These are phyloP conservation scores for Lentinula guzmanii DNA, from an alignment of 768 basidiomycete genomes.

Conservation along the genomic window DNA sequence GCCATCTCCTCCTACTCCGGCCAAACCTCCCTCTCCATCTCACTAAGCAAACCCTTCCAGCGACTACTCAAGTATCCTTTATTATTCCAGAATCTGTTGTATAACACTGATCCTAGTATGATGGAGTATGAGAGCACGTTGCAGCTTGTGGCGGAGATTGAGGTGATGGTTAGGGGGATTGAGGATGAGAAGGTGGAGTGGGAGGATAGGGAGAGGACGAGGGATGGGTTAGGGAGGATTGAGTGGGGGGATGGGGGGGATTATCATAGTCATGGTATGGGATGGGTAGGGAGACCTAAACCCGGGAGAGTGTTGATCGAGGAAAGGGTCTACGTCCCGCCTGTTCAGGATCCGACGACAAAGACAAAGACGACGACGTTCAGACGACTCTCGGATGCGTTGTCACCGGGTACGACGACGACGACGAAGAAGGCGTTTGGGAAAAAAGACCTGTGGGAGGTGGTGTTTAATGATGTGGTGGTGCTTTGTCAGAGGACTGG, in stretches of 20 bases:
- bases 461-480: slow-evolving; percentile 94
- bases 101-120: slow-evolving; percentile 94
- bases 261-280: neutral
- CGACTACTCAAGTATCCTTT: slow-evolving; percentile 94
- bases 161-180: slow-evolving; percentile 91
- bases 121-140: slow-evolving; percentile 96
- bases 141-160: slow-evolving; percentile 96
- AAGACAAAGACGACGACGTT: slow-evolving; percentile 89
- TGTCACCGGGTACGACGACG: slow-evolving; percentile 19
- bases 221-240: slow-evolving; percentile 65
- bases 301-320: slow-evolving; percentile 83
- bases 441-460: slow-evolving; percentile 90
- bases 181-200: slow-evolving; percentile 5
- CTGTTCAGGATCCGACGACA: slow-evolving; percentile 30
- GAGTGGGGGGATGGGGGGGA: slow-evolving; percentile 84
- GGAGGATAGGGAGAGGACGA: slow-evolving; percentile 1
- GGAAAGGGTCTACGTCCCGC: slow-evolving; percentile 52
- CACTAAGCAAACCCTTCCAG: slow-evolving; percentile 95
- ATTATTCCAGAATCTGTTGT: slow-evolving; percentile 94
- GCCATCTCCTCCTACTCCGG: neutral
- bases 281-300: slow-evolving; percentile 80
- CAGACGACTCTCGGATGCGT: slow-evolving; percentile 86
- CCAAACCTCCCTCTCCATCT: slow-evolving; percentile 46
- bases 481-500: slow-evolving; percentile 88
- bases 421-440: slow-evolving; percentile 39